Evolutionary conservation across 768 basidiomycete genomes (phyloP), one percentile per base, ranked within the genome.

Genomic region (Kwoniella bestiolae): DNA sequence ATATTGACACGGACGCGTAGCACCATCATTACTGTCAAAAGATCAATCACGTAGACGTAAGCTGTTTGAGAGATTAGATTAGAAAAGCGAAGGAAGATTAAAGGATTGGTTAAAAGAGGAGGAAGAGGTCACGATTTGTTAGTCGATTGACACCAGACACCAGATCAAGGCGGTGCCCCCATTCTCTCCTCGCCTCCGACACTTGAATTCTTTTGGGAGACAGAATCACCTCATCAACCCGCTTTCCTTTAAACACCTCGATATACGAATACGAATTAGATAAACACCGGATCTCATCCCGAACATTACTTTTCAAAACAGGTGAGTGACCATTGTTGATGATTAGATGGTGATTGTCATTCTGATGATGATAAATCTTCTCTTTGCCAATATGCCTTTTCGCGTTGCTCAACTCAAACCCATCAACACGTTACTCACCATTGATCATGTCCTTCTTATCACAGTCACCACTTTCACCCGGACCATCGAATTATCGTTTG

Each of bases 1-100:
- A n/a, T n/a, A n/a, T n/a, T n/a, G n/a, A n/a, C n/a, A n/a, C n/a
- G n/a, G n/a, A 55, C 52, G 52, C 52, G 52, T 55, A 55, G 32
- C 16, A 55, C 34, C 12, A 11, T 55, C 9, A 32, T 55, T 35
- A 55, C 14, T 29, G n/a, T 26, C 34, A 58, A 58, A 58, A 58
- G 56, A 58, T 58, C 56, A 58, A 58, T 58, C 56, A 58, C 41
- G 45, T 58, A 58, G 21, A 41, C 38, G 38, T 41, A 41, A 41
- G 38, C 38, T 41, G 38, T 14, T 12, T 3, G 14, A 51, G 6
- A 32, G 26, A 3, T 28, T 26, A 51, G 50, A 51, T 51, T 51
- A 51, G 50, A 51, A 28, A 51, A 41, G 25, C 26, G 18, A 41
- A 41, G 12, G 18, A 41, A 41, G 14, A 18, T 14, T 2, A 41